Conservation (phyloP, 176 grass and related monocot genomes). For the Eleusine indica region DNA sequence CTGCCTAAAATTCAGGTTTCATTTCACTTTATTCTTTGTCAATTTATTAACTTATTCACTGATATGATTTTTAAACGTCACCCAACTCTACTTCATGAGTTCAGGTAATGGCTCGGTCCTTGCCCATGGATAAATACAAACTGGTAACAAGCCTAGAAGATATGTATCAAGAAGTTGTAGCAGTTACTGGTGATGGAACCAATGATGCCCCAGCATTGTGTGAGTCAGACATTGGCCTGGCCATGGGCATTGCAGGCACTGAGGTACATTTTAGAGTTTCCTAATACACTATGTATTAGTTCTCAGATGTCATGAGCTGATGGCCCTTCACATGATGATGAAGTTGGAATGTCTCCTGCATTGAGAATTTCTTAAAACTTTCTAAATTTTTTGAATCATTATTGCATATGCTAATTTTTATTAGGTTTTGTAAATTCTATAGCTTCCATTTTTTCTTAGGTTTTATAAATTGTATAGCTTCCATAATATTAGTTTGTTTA, state of each 20-base stretch:
- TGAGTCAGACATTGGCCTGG: slow-evolving; percentile 85
- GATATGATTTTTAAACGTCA: neutral
- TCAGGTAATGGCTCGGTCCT: slow-evolving; percentile 86
- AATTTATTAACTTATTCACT: slow-evolving; percentile 5
- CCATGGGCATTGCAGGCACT: slow-evolving; percentile 92
- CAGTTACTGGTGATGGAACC: slow-evolving; percentile 97
- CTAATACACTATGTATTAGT: neutral
- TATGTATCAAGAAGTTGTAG: slow-evolving; percentile 82
- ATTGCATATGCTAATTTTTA: neutral
- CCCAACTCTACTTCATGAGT: slow-evolving; percentile 5
- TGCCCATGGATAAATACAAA: slow-evolving; percentile 89
- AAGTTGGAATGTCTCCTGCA: slow-evolving; percentile 12
- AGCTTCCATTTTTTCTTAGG: neutral
- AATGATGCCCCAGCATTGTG: slow-evolving; percentile 92
- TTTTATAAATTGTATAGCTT: neutral
- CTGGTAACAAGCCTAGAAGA: slow-evolving; percentile 72
- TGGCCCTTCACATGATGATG: neutral
- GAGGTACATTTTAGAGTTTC: slow-evolving; percentile 58
- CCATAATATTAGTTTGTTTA: neutral
- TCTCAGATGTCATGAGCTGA: slow-evolving; percentile 9
- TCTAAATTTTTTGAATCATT: neutral
- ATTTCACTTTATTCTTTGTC: slow-evolving; percentile 5
- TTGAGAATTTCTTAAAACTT: neutral
- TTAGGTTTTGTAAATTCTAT: neutral
- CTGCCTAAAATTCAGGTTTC: slow-evolving; percentile 84